Evolutionary conservation across 768 basidiomycete genomes (phyloP).

Genomic region (Naganishia vishniacii): DNA sequence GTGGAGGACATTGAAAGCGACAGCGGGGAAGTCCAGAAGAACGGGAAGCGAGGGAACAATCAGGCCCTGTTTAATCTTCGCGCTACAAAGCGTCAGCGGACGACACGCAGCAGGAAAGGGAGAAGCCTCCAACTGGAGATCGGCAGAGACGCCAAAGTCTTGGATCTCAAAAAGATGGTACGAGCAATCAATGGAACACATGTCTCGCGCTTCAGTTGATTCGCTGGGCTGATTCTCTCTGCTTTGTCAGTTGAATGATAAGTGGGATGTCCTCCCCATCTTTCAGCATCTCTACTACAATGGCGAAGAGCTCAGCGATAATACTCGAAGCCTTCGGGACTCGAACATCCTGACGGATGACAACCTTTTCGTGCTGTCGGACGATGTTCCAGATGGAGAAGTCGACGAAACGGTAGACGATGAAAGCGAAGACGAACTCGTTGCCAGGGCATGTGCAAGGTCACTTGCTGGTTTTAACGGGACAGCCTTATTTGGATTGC

Average conservation of each 20-base stretch:
- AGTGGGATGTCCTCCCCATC: neutral
- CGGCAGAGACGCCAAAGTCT: neutral
- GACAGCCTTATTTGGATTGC: slow-evolving; percentile 5
- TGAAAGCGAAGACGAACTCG: neutral
- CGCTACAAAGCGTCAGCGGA: neutral
- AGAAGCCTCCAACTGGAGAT: neutral
- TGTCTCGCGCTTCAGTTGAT: neutral
- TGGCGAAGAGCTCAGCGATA: slow-evolving; percentile 17
- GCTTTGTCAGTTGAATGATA: neutral
- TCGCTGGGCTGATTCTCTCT: neutral
- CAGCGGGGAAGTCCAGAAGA: neutral
- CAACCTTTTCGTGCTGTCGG: slow-evolving; percentile 10
- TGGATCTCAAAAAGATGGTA: slow-evolving; percentile 16
- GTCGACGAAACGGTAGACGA: slow-evolving; percentile 5
- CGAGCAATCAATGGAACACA: no score
- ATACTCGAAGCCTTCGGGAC: neutral
- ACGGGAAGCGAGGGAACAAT: slow-evolving; percentile 4
- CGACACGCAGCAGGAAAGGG: neutral
- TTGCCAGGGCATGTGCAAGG: neutral
- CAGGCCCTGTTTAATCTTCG: neutral
- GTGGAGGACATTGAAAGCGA: neutral
- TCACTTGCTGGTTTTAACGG: slow-evolving; percentile 12
- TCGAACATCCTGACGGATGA: slow-evolving; percentile 12
- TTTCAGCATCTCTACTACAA: slow-evolving; percentile 11
- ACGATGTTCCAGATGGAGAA: slow-evolving; percentile 10